These are phyloP conservation scores for Ustilago vetiveriae DNA, from an alignment of 1,284 basidiomycete genomes.

Conservation along the genomic window DNA sequence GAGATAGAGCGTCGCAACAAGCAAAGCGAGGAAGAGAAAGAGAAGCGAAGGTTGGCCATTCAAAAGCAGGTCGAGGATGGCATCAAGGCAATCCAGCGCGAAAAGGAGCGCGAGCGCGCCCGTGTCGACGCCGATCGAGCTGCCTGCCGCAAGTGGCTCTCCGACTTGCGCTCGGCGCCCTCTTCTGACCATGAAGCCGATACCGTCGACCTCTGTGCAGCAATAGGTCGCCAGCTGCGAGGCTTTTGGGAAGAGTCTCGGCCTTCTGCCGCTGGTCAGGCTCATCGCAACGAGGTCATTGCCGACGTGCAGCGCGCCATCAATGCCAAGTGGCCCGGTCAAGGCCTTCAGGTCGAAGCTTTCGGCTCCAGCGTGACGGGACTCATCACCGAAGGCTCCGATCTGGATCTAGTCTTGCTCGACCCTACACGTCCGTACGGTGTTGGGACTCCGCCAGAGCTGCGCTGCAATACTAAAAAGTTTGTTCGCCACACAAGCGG, in stretches of 20 bases:
- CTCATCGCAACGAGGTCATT: conserved; percentile 27
- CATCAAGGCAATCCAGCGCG: conserved; percentile 21
- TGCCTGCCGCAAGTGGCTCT: conserved; percentile 28
- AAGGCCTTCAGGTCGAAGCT: conserved; percentile 41
- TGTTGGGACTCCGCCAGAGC: conserved; percentile 38
- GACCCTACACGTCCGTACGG: conserved; percentile 51
- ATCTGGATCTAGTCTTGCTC: conserved; percentile 56
- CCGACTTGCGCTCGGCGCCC: not conserved
- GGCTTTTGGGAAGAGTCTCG: conserved; percentile 40
- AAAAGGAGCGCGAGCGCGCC: conserved; percentile 18
- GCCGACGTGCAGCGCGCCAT: conserved; percentile 46
- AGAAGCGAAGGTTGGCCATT: conserved; percentile 11
- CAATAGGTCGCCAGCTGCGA: conserved; percentile 38
- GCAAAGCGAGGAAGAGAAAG: conserved; percentile 23
- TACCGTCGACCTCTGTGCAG: conserved; percentile 13
- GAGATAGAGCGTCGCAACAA: conserved; percentile 35
- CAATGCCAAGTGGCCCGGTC: conserved; percentile 35
- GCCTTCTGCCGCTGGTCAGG: conserved; percentile 10
- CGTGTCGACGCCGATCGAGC: conserved; percentile 12
- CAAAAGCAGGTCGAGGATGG: conserved; percentile 24
- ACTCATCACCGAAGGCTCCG: conserved; percentile 42
- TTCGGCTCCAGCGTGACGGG: conserved; percentile 62
- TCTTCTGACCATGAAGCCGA: not conserved
- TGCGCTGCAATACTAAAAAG: conserved; percentile 1
- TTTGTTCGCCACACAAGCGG: conserved; percentile 12